Base-by-base conservation (phyloP, 2,329 filamentous ascomycete species). In the Nannizziopsis arthrosporioides region DNA sequence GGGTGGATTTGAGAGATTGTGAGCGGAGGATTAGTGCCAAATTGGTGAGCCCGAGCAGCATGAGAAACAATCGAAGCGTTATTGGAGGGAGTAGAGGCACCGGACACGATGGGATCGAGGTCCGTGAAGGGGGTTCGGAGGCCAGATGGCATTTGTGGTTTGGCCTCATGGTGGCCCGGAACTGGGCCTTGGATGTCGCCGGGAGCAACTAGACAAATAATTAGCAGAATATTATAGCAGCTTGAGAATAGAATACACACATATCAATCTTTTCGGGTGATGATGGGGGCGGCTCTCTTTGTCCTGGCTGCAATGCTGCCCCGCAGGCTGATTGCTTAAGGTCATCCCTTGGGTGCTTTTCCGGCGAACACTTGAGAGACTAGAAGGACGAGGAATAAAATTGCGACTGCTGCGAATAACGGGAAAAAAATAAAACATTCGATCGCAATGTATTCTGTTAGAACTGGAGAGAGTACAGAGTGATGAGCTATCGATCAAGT, bases 41-140 rank as follows among this genome's bases (percentile, higher is more conserved):
- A 69, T 47, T 69, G 67, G 53, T 69, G 67, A 2, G 67, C 67
- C 39, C 65, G 66, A 4, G 67, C 61, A 6, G 67, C 59, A 48
- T 65, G 56, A 2, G 64, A 61, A 27, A 68, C 54, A 15, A 67
- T 53, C 36, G 67, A 61, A 8, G 59, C 60, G 17, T 57, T 58
- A 15, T 65, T 63, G 37, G 56, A 55, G 7, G 66, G 65, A 2
- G 66, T 68, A 12, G 65, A 62, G 22, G 61, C 58, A 12, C 60
- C 59, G 10, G 64, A 63, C 47, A 59, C 59, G 17, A 55, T 45
- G 40, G 44, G 41, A 12, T 41, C 36, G 18, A 27, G 22, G 22
- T 27, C 47, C 45, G 15, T 35, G 31, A 38, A 44, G 18, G 17
- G 34, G 15, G 40, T 35, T 46, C 35, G 32, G 14, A 40, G 43